Base-by-base conservation (phyloP, 805 yeast species). In the Scheffersomyces stipitis region DNA sequence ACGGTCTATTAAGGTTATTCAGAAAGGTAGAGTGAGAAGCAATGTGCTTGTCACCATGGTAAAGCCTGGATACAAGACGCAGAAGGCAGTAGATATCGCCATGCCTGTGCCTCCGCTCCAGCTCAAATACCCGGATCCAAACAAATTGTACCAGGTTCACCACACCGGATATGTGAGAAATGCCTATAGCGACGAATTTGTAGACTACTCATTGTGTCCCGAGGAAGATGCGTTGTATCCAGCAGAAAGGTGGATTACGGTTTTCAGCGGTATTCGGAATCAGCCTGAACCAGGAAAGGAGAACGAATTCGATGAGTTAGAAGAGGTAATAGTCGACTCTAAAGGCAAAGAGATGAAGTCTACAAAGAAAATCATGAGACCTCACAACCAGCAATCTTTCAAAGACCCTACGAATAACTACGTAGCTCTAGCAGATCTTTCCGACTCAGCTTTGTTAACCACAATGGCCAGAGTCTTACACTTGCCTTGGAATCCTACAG, bases 1-100 rank as follows among this genome's bases (percentile, higher is more conserved):
- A 31, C 64, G 81, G 31, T 73, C 75, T 30, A 76, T 86, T 4
- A 60, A 62, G 28, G 80, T 80, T 3, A 63, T 62, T 20, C 93
- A 86, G 57, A 54, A 68, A 16, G 79, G 71, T 9, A 58, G 62
- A 23, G 48, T 78, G 26, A 69, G 76, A 10, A 81, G 73, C 49
- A 68, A 72, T 3, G 76, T 84, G 2, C 64, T 73, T 30, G 66
- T 80, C 10, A 63, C 78, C 4, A 64, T 80, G 41, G 45, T 51
- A 15, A 48, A 41, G 30, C 44, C 42, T 24, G 52, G 51, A 5
- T 8, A 14, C 37, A 42, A 32, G 47, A 40, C 31, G n/a, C 7
- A 30, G 4, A 34, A 23, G 20, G 24, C 32, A 14, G 27, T 17
- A 14, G 27, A 17, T 7, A 28, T 12, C 18, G 20, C 2, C 9